phyloP scores from a whole-genome alignment of 2,329 filamentous ascomycete genomes.

The Ustilaginoidea virens region DNA sequence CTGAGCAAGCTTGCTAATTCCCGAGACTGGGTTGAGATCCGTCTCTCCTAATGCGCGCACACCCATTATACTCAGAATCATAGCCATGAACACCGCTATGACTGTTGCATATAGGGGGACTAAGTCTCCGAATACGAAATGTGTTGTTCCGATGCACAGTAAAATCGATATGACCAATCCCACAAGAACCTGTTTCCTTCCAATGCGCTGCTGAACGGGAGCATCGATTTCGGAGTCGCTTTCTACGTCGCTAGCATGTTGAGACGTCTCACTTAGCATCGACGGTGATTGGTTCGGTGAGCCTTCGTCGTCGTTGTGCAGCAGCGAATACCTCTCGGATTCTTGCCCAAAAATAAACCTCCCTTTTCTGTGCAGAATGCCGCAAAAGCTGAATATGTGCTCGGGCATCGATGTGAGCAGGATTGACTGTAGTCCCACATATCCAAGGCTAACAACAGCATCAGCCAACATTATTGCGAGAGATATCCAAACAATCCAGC shows the following conservation, averaged over 20 bases:
- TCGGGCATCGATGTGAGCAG: slow-evolving; percentile 14
- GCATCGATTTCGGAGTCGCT: slow-evolving; percentile 54
- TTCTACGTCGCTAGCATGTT: slow-evolving; percentile 5
- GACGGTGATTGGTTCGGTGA: not conserved
- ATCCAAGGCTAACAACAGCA: slow-evolving; percentile 73
- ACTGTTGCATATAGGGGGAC: slow-evolving; percentile 66
- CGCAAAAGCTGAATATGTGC: not conserved
- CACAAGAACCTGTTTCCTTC: slow-evolving; percentile 52
- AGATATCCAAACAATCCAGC: slow-evolving; percentile 97
- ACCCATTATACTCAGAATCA: slow-evolving; percentile 62
- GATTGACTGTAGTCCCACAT: slow-evolving; percentile 51
- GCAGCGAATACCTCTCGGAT: slow-evolving; percentile 5
- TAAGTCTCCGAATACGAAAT: slow-evolving; percentile 66
- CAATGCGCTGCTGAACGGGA: slow-evolving; percentile 68
- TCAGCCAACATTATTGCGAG: slow-evolving; percentile 95
- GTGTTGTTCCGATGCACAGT: slow-evolving; percentile 69
- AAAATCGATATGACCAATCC: slow-evolving; percentile 61
- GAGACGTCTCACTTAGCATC: not conserved
- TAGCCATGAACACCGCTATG: slow-evolving; percentile 68
- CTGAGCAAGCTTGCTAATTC: slow-evolving; percentile 92
- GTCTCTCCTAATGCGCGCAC: slow-evolving; percentile 62
- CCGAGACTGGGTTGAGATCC: slow-evolving; percentile 89
- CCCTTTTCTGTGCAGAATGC: not conserved
- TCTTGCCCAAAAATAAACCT: not conserved
- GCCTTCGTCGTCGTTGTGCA: slow-evolving; percentile 4